A percentile compares a stretch with the other conserved stretches of the same genome.
These are phyloP conservation scores for Casaregolazyma lundiana DNA, from an alignment of 1,139 yeast genomes.

Conservation along the genomic window DNA sequence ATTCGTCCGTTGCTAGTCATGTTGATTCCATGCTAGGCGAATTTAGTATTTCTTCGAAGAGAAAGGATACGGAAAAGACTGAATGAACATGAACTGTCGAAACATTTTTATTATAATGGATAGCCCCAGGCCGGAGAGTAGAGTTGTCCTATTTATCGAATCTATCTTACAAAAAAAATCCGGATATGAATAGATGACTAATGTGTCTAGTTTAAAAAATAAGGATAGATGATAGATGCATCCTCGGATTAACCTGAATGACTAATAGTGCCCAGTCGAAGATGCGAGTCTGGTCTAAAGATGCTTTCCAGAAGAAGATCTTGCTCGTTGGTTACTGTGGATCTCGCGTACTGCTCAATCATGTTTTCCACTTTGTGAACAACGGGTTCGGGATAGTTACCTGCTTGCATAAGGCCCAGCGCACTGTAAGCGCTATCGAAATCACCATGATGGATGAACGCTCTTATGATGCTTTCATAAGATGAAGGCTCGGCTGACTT, in stretches of 20 bases:
- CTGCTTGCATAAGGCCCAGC: constrained; percentile 27
- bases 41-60: not conserved
- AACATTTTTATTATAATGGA: too few species aligned
- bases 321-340: constrained; percentile 6
- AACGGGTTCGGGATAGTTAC: constrained; percentile 31
- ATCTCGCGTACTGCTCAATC: constrained; percentile 8
- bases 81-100: not conserved
- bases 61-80: not conserved
- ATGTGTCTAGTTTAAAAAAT: not conserved
- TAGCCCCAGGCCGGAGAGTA: not conserved
- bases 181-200: not conserved
- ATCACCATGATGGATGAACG: constrained; percentile 30
- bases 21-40: constrained; percentile 23
- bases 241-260: not conserved
- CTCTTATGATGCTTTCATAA: constrained; percentile 35
- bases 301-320: constrained; percentile 22
- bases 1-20: constrained; percentile 23
- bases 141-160: constrained; percentile 1
- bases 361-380: constrained; percentile 25
- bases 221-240: not conserved
- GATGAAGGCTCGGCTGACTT: constrained; percentile 35
- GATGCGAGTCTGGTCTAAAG: constrained; percentile 24
- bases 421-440: constrained; percentile 26
- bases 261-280: not conserved
- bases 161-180: not conserved